Conservation (phyloP, 2,329 filamentous ascomycete genomes). For the Xylariaceae sp. region DNA sequence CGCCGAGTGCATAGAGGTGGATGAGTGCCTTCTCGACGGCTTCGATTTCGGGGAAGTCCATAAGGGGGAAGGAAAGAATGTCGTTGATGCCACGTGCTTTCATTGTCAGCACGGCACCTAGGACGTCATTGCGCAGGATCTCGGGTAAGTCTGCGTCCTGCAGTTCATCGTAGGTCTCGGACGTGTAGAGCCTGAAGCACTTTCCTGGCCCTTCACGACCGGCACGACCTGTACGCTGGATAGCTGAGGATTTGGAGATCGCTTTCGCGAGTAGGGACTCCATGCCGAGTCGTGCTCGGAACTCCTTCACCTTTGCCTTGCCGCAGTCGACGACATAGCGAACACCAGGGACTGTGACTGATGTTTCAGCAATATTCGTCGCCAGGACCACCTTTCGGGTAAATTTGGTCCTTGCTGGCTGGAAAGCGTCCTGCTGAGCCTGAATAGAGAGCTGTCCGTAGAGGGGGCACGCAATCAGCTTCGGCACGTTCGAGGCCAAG, state of each 20-base stretch:
- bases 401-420: constrained; percentile 61
- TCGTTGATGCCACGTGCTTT: constrained; percentile 85
- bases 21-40: constrained; percentile 76
- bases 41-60: constrained; percentile 73
- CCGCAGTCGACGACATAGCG: constrained; percentile 88
- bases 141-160: constrained; percentile 76
- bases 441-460: constrained; percentile 86
- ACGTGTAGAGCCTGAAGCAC: constrained; percentile 84
- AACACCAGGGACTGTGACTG: constrained; percentile 90
- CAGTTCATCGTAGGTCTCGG: constrained; percentile 64
- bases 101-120: constrained; percentile 84
- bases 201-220: constrained; percentile 88
- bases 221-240: constrained; percentile 85
- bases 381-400: constrained; percentile 87
- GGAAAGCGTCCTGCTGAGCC: constrained; percentile 81
- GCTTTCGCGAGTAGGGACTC: constrained; percentile 87
- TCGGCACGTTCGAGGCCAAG: constrained; percentile 70
- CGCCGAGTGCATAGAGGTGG: constrained; percentile 72
- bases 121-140: constrained; percentile 83
- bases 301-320: constrained; percentile 92
- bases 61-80: constrained; percentile 74
- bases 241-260: constrained; percentile 88
- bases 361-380: constrained; percentile 98
- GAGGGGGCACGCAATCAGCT: constrained; percentile 67
- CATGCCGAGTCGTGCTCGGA: constrained; percentile 74